phyloP scores from a whole-genome alignment of 495 filamentous ascomycete genomes.

The Xylaria telfairii region DNA sequence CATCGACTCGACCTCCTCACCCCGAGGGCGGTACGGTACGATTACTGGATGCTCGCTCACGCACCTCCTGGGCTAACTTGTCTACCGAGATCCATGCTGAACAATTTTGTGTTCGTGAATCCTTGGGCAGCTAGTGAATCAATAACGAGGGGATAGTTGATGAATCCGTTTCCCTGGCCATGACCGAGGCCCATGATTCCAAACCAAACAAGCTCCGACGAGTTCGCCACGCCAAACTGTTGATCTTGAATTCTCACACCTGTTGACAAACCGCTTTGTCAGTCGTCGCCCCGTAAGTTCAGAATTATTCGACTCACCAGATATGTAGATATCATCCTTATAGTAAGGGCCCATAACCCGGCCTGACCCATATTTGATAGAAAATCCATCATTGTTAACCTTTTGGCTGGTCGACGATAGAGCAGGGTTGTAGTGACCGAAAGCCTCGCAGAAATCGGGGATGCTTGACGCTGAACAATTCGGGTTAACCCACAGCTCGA shows the following conservation, averaged over 20 bases:
- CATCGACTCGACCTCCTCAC: not conserved
- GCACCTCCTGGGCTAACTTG: slow-evolving; percentile 36
- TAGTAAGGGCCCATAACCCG: slow-evolving; percentile 38
- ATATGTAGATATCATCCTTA: slow-evolving; percentile 46
- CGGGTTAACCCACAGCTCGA: slow-evolving; percentile 56
- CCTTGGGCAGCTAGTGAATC: slow-evolving; percentile 65
- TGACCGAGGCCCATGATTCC: slow-evolving; percentile 80
- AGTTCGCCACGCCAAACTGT: slow-evolving; percentile 49
- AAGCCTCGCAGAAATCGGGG: slow-evolving; percentile 32
- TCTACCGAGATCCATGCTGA: slow-evolving; percentile 68
- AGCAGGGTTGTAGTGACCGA: slow-evolving; percentile 42
- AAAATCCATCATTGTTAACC: slow-evolving; percentile 28
- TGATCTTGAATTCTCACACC: slow-evolving; percentile 45
- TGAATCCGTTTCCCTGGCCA: slow-evolving; percentile 47
- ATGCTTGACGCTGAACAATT: slow-evolving; percentile 39
- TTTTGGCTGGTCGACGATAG: slow-evolving; percentile 41
- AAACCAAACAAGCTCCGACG: slow-evolving; percentile 52
- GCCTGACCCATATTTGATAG: slow-evolving; percentile 45
- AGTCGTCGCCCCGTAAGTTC: not conserved
- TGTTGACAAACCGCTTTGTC: slow-evolving; percentile 15
- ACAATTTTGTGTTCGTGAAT: slow-evolving; percentile 72
- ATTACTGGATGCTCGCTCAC: slow-evolving; percentile 7
- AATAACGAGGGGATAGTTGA: slow-evolving; percentile 71
- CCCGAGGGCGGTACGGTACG: not conserved
- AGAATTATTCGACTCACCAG: slow-evolving; percentile 28